Conservation (phyloP, 2,329 filamentous ascomycete genomes). For the Cercospora sp. region DNA sequence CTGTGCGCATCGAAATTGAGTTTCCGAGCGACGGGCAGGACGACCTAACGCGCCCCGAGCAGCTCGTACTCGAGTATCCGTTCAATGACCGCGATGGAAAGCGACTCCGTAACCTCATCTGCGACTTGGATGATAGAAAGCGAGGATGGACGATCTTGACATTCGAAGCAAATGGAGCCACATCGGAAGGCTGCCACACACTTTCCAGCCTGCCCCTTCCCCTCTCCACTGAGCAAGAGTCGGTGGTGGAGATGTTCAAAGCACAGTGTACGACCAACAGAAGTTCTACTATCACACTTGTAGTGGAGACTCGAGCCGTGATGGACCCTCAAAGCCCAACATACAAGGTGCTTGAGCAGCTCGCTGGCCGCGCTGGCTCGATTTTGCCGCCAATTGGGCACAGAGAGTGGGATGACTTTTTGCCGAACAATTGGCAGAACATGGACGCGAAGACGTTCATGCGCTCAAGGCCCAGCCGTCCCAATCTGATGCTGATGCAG, state of each 20-base stretch:
- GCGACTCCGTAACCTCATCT: neutral
- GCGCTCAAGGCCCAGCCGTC: neutral
- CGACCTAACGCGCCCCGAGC: neutral
- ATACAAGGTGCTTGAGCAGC: neutral
- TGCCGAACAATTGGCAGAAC: neutral
- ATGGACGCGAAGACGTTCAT: neutral
- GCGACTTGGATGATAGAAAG: too few relatives aligned
- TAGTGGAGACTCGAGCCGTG: neutral
- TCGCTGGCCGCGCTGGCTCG: neutral
- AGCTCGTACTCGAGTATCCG: neutral
- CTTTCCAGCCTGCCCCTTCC: too few relatives aligned
- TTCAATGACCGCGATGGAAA: neutral
- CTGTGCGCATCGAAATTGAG: neutral
- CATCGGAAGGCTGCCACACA: neutral
- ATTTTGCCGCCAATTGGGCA: neutral
- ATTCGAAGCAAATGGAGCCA: neutral
- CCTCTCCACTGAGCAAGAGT: neutral
- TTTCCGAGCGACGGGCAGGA: neutral
- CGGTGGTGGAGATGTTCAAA: neutral
- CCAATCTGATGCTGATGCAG: neutral
- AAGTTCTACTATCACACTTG: neutral
- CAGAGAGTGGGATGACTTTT: neutral
- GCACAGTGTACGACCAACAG: neutral
- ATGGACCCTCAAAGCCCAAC: too few relatives aligned
- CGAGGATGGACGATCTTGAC: too few relatives aligned